Conservation (phyloP, 768 basidiomycete species). For the Pilatotrama ljubarskyi region DNA sequence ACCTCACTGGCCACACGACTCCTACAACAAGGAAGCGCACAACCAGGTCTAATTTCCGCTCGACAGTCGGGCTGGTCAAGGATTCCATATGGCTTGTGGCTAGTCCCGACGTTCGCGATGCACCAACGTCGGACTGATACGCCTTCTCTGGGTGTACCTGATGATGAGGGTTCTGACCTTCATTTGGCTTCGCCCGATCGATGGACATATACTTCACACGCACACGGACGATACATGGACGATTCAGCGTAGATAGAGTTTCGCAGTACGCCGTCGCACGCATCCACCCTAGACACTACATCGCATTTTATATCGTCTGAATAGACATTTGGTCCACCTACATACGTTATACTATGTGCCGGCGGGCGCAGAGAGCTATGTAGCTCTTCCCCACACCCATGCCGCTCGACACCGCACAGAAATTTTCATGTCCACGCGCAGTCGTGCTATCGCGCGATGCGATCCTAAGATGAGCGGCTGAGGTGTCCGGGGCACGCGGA, state of each 20-base stretch:
- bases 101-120: neutral
- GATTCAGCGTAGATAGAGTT: slow-evolving; percentile 8
- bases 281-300: neutral
- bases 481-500: neutral
- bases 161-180: neutral
- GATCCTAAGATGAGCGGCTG: no score
- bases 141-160: neutral
- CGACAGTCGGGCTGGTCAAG: neutral
- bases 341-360: neutral
- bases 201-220: neutral
- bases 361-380: no score
- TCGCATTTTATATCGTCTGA: neutral
- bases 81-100: neutral
- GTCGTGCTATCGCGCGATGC: neutral
- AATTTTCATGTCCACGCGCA: neutral
- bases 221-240: slow-evolving; percentile 8
- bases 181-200: neutral
- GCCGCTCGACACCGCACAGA: no score
- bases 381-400: no score
- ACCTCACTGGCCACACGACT: neutral
- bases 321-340: neutral
- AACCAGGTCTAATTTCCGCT: slow-evolving; percentile 10
- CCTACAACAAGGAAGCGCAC: slow-evolving; percentile 18
- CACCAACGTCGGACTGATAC: neutral
- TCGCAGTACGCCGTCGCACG: neutral